Conservation (phyloP, 352 stramenopile genomes). For the Pythium aristosporum region DNA sequence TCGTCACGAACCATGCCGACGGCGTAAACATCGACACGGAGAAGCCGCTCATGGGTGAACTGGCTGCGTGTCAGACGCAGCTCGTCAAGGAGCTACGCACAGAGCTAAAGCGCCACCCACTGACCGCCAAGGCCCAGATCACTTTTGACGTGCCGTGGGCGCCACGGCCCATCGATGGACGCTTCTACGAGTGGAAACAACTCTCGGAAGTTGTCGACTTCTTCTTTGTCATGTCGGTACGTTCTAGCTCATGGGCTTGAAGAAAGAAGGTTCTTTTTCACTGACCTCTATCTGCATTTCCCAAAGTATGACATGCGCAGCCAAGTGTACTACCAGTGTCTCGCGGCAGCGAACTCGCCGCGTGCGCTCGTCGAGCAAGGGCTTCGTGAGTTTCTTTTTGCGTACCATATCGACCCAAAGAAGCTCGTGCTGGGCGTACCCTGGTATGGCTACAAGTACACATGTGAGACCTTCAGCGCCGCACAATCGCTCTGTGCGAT, state of each 20-base stretch:
- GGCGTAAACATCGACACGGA: slow-evolving; percentile 87
- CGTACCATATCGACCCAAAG: slow-evolving; percentile 44
- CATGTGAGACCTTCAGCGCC: slow-evolving; percentile 33
- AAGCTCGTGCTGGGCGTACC: slow-evolving; percentile 90
- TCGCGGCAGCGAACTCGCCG: slow-evolving; percentile 85
- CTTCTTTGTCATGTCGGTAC: slow-evolving; percentile 90
- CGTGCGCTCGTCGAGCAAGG: slow-evolving; percentile 68
- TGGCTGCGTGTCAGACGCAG: slow-evolving; percentile 44
- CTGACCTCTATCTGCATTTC: not conserved
- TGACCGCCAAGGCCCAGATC: slow-evolving; percentile 73
- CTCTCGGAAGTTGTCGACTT: slow-evolving; percentile 72
- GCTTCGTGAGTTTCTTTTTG: slow-evolving; percentile 72
- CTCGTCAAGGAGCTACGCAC: slow-evolving; percentile 67
- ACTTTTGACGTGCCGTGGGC: slow-evolving; percentile 84
- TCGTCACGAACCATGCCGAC: slow-evolving; percentile 69
- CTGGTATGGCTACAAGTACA: slow-evolving; percentile 92
- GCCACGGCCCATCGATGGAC: slow-evolving; percentile 69
- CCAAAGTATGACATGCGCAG: slow-evolving; percentile 88
- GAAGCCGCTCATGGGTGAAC: slow-evolving; percentile 48
- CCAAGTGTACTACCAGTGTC: slow-evolving; percentile 89
- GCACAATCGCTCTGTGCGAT: slow-evolving; percentile 32
- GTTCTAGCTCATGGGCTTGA: not conserved
- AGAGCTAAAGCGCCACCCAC: slow-evolving; percentile 44
- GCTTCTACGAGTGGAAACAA: slow-evolving; percentile 81
- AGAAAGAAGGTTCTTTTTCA: not conserved